Evolutionary conservation across 176 grass and related monocot species (phyloP).

Genomic region (Leersia perrieri): DNA sequence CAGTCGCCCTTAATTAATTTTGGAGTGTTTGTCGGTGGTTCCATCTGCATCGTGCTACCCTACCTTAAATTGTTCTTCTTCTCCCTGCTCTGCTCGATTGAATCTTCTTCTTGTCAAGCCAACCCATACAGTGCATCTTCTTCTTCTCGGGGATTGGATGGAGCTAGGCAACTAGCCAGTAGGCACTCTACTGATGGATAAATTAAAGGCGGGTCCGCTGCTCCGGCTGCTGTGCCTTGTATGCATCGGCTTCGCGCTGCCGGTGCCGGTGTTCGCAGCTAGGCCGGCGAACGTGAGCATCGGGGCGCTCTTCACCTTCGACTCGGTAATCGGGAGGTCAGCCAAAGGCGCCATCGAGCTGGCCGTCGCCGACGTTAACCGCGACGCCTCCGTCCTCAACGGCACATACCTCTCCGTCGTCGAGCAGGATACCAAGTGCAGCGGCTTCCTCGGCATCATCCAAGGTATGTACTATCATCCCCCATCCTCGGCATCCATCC

Average conservation of each 20-base stretch:
- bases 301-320: slow-evolving; percentile 79
- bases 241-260: not conserved
- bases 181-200: too few species aligned
- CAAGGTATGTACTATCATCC: slow-evolving; percentile 46
- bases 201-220: not conserved
- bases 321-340: slow-evolving; percentile 73
- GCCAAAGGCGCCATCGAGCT: slow-evolving; percentile 68
- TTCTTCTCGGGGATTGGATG: too few species aligned
- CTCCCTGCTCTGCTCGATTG: too few species aligned
- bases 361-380: slow-evolving; percentile 78
- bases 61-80: too few species aligned
- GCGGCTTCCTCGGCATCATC: slow-evolving; percentile 76
- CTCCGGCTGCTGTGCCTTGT: slow-evolving; percentile 26
- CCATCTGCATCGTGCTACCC: too few species aligned
- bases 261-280: not conserved
- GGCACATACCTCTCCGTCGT: slow-evolving; percentile 57
- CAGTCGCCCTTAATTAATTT: too few species aligned
- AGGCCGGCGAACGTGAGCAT: slow-evolving; percentile 48
- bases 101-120: too few species aligned
- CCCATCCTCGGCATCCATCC: too few species aligned
- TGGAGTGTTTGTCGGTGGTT: too few species aligned
- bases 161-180: too few species aligned
- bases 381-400: slow-evolving; percentile 40
- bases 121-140: too few species aligned
- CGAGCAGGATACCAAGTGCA: slow-evolving; percentile 74